These are phyloP conservation scores for Alternaria conjuncta DNA, from an alignment of 2,329 filamentous ascomycete species.

Conservation along the genomic window DNA sequence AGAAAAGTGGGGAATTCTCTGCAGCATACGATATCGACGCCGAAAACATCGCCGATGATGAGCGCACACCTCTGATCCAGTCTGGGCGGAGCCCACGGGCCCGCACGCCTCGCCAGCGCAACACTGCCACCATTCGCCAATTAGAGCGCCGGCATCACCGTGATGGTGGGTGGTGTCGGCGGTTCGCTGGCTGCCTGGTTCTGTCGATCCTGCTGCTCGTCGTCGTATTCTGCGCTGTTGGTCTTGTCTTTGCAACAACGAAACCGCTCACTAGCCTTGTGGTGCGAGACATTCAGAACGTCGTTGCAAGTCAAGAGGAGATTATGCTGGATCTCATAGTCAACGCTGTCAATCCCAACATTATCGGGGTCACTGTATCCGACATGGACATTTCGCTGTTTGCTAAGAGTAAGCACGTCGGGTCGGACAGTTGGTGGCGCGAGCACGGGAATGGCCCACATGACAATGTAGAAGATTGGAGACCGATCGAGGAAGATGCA, in stretches of 20 bases:
- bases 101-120: slow-evolving; percentile 57
- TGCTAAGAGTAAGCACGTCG: slow-evolving; percentile 89
- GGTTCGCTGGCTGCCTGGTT: slow-evolving; percentile 85
- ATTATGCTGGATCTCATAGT: slow-evolving; percentile 93
- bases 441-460: slow-evolving; percentile 40
- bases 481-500: slow-evolving; percentile 21
- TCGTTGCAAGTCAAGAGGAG: slow-evolving; percentile 92
- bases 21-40: slow-evolving; percentile 82
- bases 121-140: slow-evolving; percentile 67
- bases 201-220: slow-evolving; percentile 82
- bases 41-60: slow-evolving; percentile 79
- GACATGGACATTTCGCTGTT: slow-evolving; percentile 92
- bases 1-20: slow-evolving; percentile 68
- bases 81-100: slow-evolving; percentile 66
- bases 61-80: slow-evolving; percentile 80
- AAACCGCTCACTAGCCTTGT: slow-evolving; percentile 82
- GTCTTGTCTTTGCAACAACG: slow-evolving; percentile 89
- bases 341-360: slow-evolving; percentile 88
- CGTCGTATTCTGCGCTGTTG: slow-evolving; percentile 82
- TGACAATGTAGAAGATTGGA: slow-evolving; percentile 37
- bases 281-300: slow-evolving; percentile 82
- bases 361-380: slow-evolving; percentile 84
- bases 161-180: slow-evolving; percentile 65
- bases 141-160: slow-evolving; percentile 71
- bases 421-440: slow-evolving; percentile 59